Base-by-base conservation (phyloP, 352 stramenopile species). In the Labyrinthula sp. region DNA sequence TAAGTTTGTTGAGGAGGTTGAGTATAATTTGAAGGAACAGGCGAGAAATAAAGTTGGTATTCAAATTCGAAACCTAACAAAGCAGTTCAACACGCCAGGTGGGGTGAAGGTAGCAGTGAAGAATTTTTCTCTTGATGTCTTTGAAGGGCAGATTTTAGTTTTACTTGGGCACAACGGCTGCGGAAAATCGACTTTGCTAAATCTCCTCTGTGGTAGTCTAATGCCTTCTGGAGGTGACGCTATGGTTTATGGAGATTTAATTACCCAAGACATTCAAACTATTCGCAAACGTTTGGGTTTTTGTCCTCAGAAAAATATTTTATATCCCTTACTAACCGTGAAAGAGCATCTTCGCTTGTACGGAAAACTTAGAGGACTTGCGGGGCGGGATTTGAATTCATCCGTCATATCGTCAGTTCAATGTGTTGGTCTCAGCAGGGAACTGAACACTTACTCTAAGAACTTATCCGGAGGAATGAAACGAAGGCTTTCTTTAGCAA, bases 271-370 rank as follows among this genome's bases (percentile, higher is more conserved):
- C 54, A 72, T 94, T 47, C 58, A 71, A 26, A 58, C 71, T 26
- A 71, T 96, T 15, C 75, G 84, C 5, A 59, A 87, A 52, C 68
- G 86, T 39, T 74, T 93, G 58, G 84, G 82, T 30, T 75, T 95
- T 33, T 95, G 85, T 60, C 72, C 87, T 1, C 87, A 96, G 56
- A 81, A 95, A 60, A 81, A 95, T 59, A 83, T 92, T 24, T 60
- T 96, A 1, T 93, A 89, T 50, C 71, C 77, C 26, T 60, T 85
- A 12, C 60, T 96, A 25, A 94, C 85, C 0, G 84, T 94, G 9
- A 54, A 75, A 30, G 84, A 96, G 56, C 82, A 96, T 55, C 61
- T 96, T 27, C 26, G 70, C 37, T 70, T 95, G 41, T 94, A 92
- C 55, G 76, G 73, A 9, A 69, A 64, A 24, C 69, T 95, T 45